Evolutionary conservation across 1,284 basidiomycete genomes (phyloP), one percentile per base, ranked within the genome.

Genomic region (Erythrobasidium hasegawianum): DNA sequence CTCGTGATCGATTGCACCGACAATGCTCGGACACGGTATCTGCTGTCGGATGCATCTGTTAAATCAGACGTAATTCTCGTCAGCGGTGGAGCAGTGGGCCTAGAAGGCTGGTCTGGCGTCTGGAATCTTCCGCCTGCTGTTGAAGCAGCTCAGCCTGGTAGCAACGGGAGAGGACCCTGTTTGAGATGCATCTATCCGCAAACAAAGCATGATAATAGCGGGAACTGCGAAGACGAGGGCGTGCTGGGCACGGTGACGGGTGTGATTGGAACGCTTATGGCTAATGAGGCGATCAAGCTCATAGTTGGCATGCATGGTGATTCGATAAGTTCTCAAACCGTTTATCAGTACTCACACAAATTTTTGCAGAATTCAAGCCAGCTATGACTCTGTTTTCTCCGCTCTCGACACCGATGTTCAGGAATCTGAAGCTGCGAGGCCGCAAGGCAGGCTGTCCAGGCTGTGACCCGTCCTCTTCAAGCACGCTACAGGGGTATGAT

Each of bases 1-100:
- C 78, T 97, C 47, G 83, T 97, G 54, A 81, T 98, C 14, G 96
- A 98, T 79, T 97, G 95, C 79, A 97, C 92, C 1, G 95, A 98
- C 78, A 95, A 96, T 70, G 86, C 88, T 1, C 84, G 87, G 2
- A 94, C 91, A 0, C 87, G 96, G 2, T 98, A 98, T 77, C 84
- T 98, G 7, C 82, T 98, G 65, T 93, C 90, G n/a, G 95, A 97
- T 76, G 84, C 86, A 0, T 85, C 88, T n/a, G 89, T 90, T 47
- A 79, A 80, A 0, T 82, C 91, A 1, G 78, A 79, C 4, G 86
- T 86, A 54, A 88, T 91, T 2, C 85, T 98, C 29, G 87, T 98
- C 38, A 90, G 88, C 62, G 96, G 93, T 2, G 96, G 94, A 0
- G 95, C 95, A 0, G 90, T 97, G 72, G 85, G 88, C 57, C 87